Evolutionary conservation across 2,329 filamentous ascomycete species (phyloP), one percentile per base, ranked within the genome.

Genomic region (Pestalotiopsis sp.): DNA sequence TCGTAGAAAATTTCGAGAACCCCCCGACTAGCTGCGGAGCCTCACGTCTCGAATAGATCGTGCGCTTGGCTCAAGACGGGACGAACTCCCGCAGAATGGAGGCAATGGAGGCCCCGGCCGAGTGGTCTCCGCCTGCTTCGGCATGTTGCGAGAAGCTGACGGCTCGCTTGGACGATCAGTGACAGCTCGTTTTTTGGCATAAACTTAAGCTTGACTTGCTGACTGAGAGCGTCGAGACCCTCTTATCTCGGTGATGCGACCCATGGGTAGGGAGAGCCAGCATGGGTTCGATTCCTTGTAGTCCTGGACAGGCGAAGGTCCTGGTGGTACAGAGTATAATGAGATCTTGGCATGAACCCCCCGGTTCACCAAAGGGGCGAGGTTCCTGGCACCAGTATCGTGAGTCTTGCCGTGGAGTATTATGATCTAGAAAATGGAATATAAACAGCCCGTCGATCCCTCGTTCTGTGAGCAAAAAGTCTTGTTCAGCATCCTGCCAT

Each of bases 1-100:
- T 25, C 23, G 57, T 23, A 59, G 45, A 52, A 52, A 52, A 52
- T 52, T 52, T 52, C 45, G 45, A 52, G 45, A 52, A 52, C 45
- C 13, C 13, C 45, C 17, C 57, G 25, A 36, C 59, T 36, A 61
- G 59, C 59, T 38, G 59, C 59, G 59, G 59, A 62, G 59, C 59
- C 59, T 36, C 59, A 62, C 31, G 59, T 62, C 59, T 62, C 59
- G 59, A n/a, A 62, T 62, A 62, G 27, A 62, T 62, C 25, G 27
- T 6, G 27, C 59, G 59, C 59, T 62, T 62, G 36, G 31, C 59
- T 62, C n/a, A 62, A 62, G n/a, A 36, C n/a, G 59, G 59, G 59
- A 62, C 59, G 27, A 62, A 62, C 59, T 36, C n/a, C 59, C 59
- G 59, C 59, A 36, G 27, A 20, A 52, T 36, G 31, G 31, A 36